Percentiles rank a stretch among this genome's conserved stretches.
These are phyloP conservation scores for Aureobasidium zeae DNA, from an alignment of 2,329 filamentous ascomycete species.

Conservation along the genomic window DNA sequence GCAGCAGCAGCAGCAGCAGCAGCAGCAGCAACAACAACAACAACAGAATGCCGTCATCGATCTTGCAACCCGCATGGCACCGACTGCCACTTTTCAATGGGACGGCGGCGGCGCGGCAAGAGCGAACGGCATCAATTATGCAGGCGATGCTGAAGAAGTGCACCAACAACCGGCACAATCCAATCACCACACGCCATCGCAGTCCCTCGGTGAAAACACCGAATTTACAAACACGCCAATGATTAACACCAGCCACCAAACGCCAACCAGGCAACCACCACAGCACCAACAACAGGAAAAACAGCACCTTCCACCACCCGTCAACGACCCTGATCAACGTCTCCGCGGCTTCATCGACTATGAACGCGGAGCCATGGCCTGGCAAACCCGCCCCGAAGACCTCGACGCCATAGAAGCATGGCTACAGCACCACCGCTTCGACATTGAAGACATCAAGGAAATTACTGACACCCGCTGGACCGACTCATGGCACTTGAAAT, in stretches of 20 bases:
- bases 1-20: constrained; percentile 1
- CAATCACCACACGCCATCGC: neutral
- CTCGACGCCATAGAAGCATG: constrained; percentile 13
- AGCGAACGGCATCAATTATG: neutral
- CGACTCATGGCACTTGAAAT: constrained; percentile 7
- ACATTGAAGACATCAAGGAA: constrained; percentile 8
- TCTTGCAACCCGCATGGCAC: neutral
- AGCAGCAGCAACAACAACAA: constrained; percentile 1
- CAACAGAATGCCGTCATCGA: neutral
- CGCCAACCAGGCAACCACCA: neutral
- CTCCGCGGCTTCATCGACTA: constrained; percentile 5
- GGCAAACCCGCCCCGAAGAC: constrained; percentile 7
- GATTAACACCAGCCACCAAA: neutral
- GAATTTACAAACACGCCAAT: neutral
- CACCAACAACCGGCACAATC: neutral
- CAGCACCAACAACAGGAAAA: neutral
- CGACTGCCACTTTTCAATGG: constrained; percentile 1
- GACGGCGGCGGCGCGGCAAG: neutral
- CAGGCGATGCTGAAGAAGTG: neutral
- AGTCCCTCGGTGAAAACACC: neutral
- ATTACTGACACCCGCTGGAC: constrained; percentile 5
- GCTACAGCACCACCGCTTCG: constrained; percentile 5
- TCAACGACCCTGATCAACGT: constrained; percentile 10
- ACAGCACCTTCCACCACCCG: neutral
- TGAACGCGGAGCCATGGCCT: neutral